Evolutionary conservation across 1,284 basidiomycete genomes (phyloP), one percentile per base, ranked within the genome.

Genomic region (Naganishia cerealis): DNA sequence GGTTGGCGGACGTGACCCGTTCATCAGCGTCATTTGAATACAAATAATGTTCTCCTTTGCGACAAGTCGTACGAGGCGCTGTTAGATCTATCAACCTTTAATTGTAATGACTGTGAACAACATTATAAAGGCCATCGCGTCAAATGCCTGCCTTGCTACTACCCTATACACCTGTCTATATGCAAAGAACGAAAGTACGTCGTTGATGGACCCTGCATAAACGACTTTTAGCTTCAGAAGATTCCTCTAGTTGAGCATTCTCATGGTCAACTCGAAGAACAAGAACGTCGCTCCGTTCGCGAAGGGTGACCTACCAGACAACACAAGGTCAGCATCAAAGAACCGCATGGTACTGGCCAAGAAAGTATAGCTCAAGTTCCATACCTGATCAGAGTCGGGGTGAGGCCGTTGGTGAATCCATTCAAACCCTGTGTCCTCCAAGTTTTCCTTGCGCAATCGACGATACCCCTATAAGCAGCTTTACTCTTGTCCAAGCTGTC

Each of bases 271-370:
- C 82, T 95, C 92, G 75, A 93, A 94, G 3, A 91, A 92, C 67
- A 94, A 86, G 85, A 95, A 95, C 0, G 92, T 96, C 2, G 91
- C 91, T 42, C 92, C 92, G 75, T 96, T 96, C 12, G 92, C 92
- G 39, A 68, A 68, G 7, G 67, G 67, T 36, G 67, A 68, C 48
- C 65, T 62, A n/a, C 24, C 15, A 24, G 9, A 10, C 8, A 10
- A 21, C 9, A 42, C 12, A 21, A 0, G 21, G 40, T 66, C 29
- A 57, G 39, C 33, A 39, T 18, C 29, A 36, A 24, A n/a, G 1
- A 24, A 21, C 65, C 3, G 18, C n/a, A 29, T 24, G 16, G 1
- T 26, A 50, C 15, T 42, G 18, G 3, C 40, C 26, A 13, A 13
- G 9, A 56, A 36, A n/a, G 33, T 6, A 33, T 38, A 18, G 29